Base-by-base conservation (phyloP, 192 early-diverging fungal species). In the Backusella australiensis region DNA sequence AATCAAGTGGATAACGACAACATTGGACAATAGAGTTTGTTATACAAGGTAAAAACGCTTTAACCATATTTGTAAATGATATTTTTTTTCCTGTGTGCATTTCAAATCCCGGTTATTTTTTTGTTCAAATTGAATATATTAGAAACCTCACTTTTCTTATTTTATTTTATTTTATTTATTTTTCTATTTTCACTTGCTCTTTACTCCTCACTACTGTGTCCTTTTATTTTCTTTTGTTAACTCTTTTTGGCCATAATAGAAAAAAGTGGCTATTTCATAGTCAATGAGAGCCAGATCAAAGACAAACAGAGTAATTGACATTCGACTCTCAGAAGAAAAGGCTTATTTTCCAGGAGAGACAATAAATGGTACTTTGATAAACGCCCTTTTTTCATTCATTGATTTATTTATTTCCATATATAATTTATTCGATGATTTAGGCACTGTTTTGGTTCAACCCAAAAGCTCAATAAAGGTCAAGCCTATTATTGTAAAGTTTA, bases 331-430 rank as follows among this genome's bases (percentile, higher is more conserved):
- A 36, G 79, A 83, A 67, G 79, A 80, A 32, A 80, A 77, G 72
- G 80, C 71, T 42, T 83, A 80, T 66, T 83, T 83, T 69, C 82
- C 78, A 19, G 76, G 78, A 17, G 82, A 83, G 19, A 78, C 74
- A 12, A 71, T 83, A 17, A 75, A 77, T 74, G 82, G 82, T 83
- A 78, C 21, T 26, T 32, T 59, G 17, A 56, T 39, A 39, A 39
- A 39, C 38, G 38, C 38, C 38, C 38, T 53, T 56, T 56, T 21
- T 53, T 56, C 23, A 32, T 9, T 56, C n/a, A 1, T 53, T 53
- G 6, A 21, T 53, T n/a, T 52, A 19, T n/a, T 52, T 52, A 52
- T 52, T 52, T 19, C 6, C 32, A 32, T 52, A 1, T 12, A 14
- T 44, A 17, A 44, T 44, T 44, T 44, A 44, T 44, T 39, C 12